Evolutionary conservation across 2,329 filamentous ascomycete genomes (phyloP), one percentile per base, ranked within the genome.

Genomic region (Stagonosporopsis chrysanthemi): DNA sequence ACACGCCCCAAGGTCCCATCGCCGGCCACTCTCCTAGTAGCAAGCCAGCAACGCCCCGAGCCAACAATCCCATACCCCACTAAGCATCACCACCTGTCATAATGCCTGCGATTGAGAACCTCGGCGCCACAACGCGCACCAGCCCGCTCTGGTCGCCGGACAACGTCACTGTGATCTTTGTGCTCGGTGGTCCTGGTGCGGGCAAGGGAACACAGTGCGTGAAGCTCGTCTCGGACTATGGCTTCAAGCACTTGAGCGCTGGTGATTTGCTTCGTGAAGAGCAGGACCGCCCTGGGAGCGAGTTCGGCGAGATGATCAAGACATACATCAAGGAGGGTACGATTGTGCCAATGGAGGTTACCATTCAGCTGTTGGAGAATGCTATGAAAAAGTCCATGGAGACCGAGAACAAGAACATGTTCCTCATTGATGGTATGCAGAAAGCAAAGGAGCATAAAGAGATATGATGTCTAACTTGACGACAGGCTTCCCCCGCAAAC

Each of bases 331-430:
- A 90, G 74, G 89, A 99, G 75, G 95, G 95, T 58, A 88, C 88
- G 68, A 99, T 99, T 77, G 95, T 99, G 63, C 95, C 95, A n/a
- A 96, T 97, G 91, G 94, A 98, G 78, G 92, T 98, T 47, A 99
- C 95, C 5, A 90, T 99, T 58, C 89, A 93, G 70, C 81, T 99
- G 33, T 85, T 99, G 40, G 93, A 97, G 80, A 96, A 97, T 78
- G 92, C 93, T 56, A 98, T 99, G 91, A 84, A 83, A 54, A 86
- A 84, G 8, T 83, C 85, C 12, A 86, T 97, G 49, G 73, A 82
- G 53, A 65, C 40, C 19, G 58, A 61, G 39, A 65, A 60, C 24
- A 88, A 87, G 75, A 85, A 85, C 50, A 87, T 90, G 70, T 98
- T 98, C 82, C 72, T 89, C 63, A 87, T 89, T 60, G 87, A 90